Conservation (phyloP, 129 eudicot species). For the Chrysanthemum seticuspe region DNA sequence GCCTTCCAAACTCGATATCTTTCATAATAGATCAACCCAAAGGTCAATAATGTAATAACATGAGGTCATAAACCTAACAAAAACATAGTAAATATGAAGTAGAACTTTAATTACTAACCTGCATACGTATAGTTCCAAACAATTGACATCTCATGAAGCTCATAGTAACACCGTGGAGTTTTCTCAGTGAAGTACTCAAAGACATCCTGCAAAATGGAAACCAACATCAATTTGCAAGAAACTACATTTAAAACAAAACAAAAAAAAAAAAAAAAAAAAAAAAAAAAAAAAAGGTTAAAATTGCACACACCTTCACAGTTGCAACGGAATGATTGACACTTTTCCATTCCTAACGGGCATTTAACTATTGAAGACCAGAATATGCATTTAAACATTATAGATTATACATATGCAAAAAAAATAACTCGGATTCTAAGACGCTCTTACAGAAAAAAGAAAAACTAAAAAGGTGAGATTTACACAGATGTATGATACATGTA, state of each 20-base stretch:
- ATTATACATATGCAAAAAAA: background rate
- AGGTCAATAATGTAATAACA: background rate
- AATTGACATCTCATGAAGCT: conserved; percentile 79
- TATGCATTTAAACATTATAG: background rate
- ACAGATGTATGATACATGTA: background rate
- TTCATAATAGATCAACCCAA: conserved; percentile 8
- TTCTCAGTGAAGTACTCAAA: background rate
- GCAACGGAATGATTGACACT: no score
- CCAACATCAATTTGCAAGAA: no score
- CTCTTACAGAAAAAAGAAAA: conserved; percentile 54
- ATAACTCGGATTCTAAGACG: background rate
- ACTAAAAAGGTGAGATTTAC: background rate
- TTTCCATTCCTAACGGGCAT: no score
- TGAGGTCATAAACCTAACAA: background rate
- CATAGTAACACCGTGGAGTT: conserved; percentile 50
- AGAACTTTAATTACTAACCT: conserved; percentile 36
- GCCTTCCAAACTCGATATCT: conserved; percentile 89
- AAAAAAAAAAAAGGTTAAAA: no score
- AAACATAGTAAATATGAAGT: background rate
- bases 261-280: no score
- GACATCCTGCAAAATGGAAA: no score
- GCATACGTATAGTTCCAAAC: conserved; percentile 87
- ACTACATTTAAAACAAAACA: no score
- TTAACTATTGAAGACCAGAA: background rate
- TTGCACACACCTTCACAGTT: no score